These are phyloP conservation scores for Miscanthus lutarioriparius DNA, from an alignment of 176 grass and related monocot genomes.

Conservation along the genomic window DNA sequence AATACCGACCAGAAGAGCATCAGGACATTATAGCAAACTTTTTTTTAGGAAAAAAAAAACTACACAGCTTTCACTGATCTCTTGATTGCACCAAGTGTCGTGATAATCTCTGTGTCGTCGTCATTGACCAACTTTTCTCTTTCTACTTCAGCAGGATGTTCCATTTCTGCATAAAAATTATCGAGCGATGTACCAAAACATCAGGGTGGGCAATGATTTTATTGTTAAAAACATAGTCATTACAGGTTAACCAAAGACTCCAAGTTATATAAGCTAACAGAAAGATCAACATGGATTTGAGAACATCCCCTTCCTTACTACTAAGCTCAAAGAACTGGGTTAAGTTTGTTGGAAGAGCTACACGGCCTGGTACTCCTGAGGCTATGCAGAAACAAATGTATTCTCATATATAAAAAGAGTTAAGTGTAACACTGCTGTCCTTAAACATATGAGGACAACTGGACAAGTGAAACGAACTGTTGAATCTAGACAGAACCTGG, in stretches of 20 bases:
- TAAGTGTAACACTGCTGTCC: no score
- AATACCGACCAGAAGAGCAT: no score
- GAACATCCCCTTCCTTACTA: background rate
- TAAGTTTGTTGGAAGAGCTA: background rate
- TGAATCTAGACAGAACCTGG: background rate
- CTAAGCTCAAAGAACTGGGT: background rate
- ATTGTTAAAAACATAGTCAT: background rate
- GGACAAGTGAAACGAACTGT: background rate
- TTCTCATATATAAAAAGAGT: background rate
- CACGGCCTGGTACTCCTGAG: background rate
- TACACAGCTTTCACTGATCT: background rate
- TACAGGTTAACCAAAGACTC: background rate
- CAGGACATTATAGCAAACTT: background rate
- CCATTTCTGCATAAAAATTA: background rate
- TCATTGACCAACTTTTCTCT: background rate
- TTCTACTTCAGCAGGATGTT: background rate
- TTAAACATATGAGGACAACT: background rate
- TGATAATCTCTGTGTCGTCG: background rate
- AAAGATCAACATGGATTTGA: background rate
- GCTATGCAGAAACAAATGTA: background rate
- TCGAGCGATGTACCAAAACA: background rate
- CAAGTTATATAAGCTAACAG: background rate
- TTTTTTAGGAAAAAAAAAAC: background rate
- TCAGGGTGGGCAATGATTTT: background rate
- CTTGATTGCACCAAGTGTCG: background rate